Percentiles rank a stretch among this genome's conserved stretches.
phyloP scores from a whole-genome alignment of 305 asterid genomes.

The Fraxinus sp. region DNA sequence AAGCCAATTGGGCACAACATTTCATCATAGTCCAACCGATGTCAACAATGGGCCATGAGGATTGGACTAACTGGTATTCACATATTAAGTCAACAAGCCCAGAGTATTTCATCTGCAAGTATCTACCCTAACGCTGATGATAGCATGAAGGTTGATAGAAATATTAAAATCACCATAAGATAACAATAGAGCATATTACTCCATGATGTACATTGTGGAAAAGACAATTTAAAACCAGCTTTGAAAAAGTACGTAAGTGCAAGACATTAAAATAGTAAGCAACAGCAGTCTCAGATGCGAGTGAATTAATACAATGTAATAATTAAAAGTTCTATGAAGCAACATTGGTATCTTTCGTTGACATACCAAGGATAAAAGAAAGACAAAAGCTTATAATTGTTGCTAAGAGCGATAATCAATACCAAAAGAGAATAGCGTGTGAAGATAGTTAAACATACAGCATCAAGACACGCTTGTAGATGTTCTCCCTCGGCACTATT shows the following conservation, averaged over 20 bases:
- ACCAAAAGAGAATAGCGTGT: slow-evolving; percentile 13
- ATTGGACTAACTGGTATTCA: slow-evolving; percentile 6
- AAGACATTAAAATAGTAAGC: not conserved
- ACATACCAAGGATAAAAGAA: not conserved
- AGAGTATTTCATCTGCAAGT: not conserved
- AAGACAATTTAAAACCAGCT: slow-evolving; percentile 11
- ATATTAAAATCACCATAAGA: not conserved
- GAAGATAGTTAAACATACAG: slow-evolving; percentile 50
- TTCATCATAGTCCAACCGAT: not conserved
- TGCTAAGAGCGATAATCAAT: not conserved
- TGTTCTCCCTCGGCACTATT: slow-evolving; percentile 66
- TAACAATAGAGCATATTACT: not conserved
- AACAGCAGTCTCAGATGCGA: not conserved
- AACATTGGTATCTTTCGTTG: not conserved
- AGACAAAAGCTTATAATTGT: not conserved
- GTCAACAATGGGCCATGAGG: not conserved
- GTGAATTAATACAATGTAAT: not conserved
- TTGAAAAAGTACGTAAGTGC: not conserved
- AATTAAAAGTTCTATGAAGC: not conserved
- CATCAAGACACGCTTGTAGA: slow-evolving; percentile 90
- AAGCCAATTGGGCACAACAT: not conserved
- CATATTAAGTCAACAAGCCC: not conserved
- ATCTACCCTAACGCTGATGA: not conserved
- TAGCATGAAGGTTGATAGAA: not conserved
- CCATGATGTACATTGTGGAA: not conserved